phyloP scores from a whole-genome alignment of 2,329 filamentous ascomycete species.

The Bipolaris cookei region DNA sequence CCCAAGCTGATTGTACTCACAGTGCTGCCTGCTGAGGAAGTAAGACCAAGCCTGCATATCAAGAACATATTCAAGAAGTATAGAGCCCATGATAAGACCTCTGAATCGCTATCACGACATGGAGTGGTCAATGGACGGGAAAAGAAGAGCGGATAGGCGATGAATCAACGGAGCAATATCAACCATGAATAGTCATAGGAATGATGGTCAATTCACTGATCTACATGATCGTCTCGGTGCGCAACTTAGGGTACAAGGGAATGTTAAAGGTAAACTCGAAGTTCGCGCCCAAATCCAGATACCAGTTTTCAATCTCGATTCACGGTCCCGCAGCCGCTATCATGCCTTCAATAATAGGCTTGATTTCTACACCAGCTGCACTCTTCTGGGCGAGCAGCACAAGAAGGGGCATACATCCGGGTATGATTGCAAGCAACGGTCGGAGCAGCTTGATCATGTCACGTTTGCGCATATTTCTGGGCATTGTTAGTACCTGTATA shows the following conservation, averaged over 20 bases:
- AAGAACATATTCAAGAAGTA: not conserved
- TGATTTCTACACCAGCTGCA: conserved; percentile 33
- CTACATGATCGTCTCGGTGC: not conserved
- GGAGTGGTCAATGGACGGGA: not conserved
- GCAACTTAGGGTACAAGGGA: not conserved
- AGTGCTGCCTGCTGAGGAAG: not conserved
- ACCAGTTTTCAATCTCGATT: conserved; percentile 6
- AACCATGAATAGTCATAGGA: not conserved
- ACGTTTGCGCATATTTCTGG: conserved; percentile 9
- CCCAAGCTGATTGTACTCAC: not conserved
- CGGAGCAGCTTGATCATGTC: conserved; percentile 16
- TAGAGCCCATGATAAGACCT: not conserved
- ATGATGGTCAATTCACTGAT: not conserved
- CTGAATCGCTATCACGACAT: not conserved
- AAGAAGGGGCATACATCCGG: conserved; percentile 21
- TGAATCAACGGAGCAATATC: not conserved
- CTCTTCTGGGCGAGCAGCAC: conserved; percentile 30
- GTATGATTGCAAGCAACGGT: conserved; percentile 12
- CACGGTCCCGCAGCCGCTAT: conserved; percentile 12
- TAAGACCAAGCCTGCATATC: not conserved
- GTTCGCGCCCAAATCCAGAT: conserved; percentile 11
- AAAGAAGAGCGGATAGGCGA: not conserved
- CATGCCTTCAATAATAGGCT: conserved; percentile 22
- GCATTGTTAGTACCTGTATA: conserved; percentile 1
- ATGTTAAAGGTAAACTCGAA: not conserved